phyloP scores from a whole-genome alignment of 2,329 filamentous ascomycete genomes.

The Penicillium sp. region DNA sequence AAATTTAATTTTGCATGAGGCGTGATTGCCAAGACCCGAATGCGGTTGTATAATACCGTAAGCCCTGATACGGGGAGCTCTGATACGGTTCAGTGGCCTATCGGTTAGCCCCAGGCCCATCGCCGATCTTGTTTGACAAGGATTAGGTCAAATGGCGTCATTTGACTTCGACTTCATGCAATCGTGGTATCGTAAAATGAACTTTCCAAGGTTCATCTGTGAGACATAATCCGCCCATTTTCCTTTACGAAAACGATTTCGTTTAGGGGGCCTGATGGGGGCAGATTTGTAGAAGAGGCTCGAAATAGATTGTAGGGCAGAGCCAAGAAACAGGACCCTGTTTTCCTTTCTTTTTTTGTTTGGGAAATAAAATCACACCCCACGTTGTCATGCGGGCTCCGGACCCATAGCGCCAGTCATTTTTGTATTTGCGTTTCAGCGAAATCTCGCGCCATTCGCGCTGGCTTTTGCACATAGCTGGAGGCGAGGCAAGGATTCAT shows the following conservation, averaged over 20 bases:
- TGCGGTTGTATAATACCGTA: neutral
- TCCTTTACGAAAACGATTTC: neutral
- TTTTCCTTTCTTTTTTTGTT: neutral
- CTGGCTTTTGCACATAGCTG: neutral
- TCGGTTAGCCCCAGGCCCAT: neutral
- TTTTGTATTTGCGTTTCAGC: neutral
- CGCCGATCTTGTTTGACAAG: neutral
- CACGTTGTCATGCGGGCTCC: neutral
- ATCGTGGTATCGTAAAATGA: neutral
- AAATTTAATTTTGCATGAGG: no score
- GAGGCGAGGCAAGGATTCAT: neutral
- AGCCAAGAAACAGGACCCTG: neutral
- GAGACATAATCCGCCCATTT: neutral
- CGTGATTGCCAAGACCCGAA: neutral
- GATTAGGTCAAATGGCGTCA: conserved; percentile 17
- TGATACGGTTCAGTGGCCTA: neutral
- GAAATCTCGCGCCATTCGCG: conserved; percentile 8
- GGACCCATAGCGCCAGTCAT: conserved; percentile 4
- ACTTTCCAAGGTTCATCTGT: neutral
- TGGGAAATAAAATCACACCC: neutral
- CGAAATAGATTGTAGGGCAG: neutral
- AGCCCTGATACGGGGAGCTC: neutral
- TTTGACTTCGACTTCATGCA: conserved; percentile 8
- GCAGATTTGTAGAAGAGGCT: neutral
- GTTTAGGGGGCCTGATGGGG: neutral